These are phyloP conservation scores for Chrysanthemum seticuspe DNA, from an alignment of 129 eudicot species.

Conservation along the genomic window DNA sequence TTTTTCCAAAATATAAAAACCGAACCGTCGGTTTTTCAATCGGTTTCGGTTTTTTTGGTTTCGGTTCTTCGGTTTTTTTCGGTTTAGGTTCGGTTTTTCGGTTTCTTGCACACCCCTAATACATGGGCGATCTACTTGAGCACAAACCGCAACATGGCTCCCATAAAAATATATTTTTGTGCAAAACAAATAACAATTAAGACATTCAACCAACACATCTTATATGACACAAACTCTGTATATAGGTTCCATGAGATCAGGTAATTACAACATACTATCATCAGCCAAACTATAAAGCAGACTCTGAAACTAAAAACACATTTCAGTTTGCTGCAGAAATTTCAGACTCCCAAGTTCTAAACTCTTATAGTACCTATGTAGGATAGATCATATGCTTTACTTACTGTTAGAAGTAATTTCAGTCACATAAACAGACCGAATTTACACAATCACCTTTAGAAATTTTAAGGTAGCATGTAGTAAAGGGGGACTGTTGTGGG, in stretches of 20 bases:
- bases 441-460: slow-evolving; percentile 37
- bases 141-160: too few species aligned
- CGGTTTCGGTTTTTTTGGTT: too few species aligned
- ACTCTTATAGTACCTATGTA: slow-evolving; percentile 14
- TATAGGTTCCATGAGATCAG: slow-evolving; percentile 16
- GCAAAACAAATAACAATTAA: too few species aligned
- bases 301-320: slow-evolving; percentile 44
- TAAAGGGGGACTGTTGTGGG: slow-evolving; percentile 16
- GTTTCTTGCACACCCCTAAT: too few species aligned
- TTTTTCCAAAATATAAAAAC: too few species aligned
- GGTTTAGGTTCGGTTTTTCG: too few species aligned
- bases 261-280: slow-evolving; percentile 25
- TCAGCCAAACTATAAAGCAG: slow-evolving; percentile 28
- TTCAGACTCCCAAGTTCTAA: slow-evolving; percentile 14
- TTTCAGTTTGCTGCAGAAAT: slow-evolving; percentile 38
- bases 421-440: slow-evolving; percentile 58
- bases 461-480: slow-evolving; percentile 8
- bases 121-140: too few species aligned
- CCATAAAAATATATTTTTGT: too few species aligned
- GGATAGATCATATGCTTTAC: slow-evolving; percentile 31
- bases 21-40: too few species aligned
- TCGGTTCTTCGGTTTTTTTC: too few species aligned
- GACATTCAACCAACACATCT: too few species aligned
- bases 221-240: slow-evolving; percentile 15
- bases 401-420: slow-evolving; percentile 57